Base-by-base conservation (phyloP, 2,329 filamentous ascomycete species). In the Colletotrichum sidae region DNA sequence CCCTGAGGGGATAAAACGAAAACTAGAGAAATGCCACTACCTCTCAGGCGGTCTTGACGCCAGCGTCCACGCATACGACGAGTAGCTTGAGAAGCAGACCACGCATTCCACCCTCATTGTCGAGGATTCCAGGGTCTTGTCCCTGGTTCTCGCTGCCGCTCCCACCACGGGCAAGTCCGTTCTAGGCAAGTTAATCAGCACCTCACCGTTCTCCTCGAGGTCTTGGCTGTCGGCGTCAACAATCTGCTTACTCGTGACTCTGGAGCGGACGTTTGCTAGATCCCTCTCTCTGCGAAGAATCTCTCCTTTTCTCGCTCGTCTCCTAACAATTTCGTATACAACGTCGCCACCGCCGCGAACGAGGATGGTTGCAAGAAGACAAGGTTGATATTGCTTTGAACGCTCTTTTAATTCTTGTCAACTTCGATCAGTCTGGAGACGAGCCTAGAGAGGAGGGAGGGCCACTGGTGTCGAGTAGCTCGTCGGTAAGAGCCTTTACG, bases 291-390 rank as follows among this genome's bases (percentile, higher is more conserved):
- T 0, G 79, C 81, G 41, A 73, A 77, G 5, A 71, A 74, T 15
- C 77, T 73, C 62, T 78, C 76, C 52, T 83, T 84, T 17, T 80
- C 75, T 38, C 81, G 83, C 37, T 65, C 57, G 6, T 34, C 57
- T 7, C 75, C 84, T 9, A 81, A 84, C 35, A 82, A 86, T 46
- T 85, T 86, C 55, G 73, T 87, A 38, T 50, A 78, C n/a, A 69
- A 73, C 1, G 67, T 73, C 1, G 67, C 65, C 6, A 70, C 74
- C 7, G 74, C 73, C 5, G 71, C 63, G 41, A 73, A 70, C 8
- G 38, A 68, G 6, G 78, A 84, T 60, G 83, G 84, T 25, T 65
- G 56, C 42, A 68, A 61, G 65, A 83, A 81, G 63, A 82, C 83
- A 66, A 76, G 72, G 56, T 75, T 60, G 51, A 72, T 55, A 68